phyloP scores from a whole-genome alignment of 352 stramenopile genomes.

The Phytophthora palmivora region DNA sequence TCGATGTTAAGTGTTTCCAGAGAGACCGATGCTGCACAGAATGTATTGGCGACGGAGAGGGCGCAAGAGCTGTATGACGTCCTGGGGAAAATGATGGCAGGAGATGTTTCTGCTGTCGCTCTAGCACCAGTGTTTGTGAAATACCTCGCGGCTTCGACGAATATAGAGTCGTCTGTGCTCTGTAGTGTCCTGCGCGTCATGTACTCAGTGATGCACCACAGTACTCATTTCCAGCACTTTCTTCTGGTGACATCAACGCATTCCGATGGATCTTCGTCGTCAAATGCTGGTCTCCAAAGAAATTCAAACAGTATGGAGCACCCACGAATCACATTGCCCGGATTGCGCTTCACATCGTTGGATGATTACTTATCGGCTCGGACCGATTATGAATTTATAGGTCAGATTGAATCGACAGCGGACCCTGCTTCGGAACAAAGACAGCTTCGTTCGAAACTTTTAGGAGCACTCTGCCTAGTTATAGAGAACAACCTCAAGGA shows the following conservation, averaged over 20 bases:
- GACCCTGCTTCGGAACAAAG: constrained; percentile 45
- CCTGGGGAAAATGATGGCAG: constrained; percentile 58
- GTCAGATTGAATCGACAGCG: constrained; percentile 27
- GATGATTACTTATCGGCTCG: constrained; percentile 54
- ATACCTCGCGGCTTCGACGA: constrained; percentile 49
- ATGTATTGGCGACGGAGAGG: constrained; percentile 38
- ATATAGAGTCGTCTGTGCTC: constrained; percentile 47
- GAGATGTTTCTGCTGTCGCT: constrained; percentile 46
- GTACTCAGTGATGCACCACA: constrained; percentile 61
- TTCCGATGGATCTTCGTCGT: constrained; percentile 28
- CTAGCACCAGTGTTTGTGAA: constrained; percentile 61
- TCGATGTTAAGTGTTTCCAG: constrained; percentile 46
- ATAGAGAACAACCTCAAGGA: constrained; percentile 64
- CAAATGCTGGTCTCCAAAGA: constrained; percentile 7
- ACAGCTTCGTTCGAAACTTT: constrained; percentile 45
- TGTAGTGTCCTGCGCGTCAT: constrained; percentile 60
- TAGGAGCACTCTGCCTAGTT: constrained; percentile 55
- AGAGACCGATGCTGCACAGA: constrained; percentile 45
- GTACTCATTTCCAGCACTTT: constrained; percentile 57
- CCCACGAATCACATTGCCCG: constrained; percentile 44
- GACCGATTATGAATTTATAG: constrained; percentile 22
- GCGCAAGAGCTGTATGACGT: constrained; percentile 60
- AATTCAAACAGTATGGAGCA: too few relatives aligned
- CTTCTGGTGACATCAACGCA: constrained; percentile 38
- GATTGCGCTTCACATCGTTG: constrained; percentile 51